These are phyloP conservation scores for Trapa incisa DNA, from an alignment of 345 rosid genomes.

Conservation along the genomic window DNA sequence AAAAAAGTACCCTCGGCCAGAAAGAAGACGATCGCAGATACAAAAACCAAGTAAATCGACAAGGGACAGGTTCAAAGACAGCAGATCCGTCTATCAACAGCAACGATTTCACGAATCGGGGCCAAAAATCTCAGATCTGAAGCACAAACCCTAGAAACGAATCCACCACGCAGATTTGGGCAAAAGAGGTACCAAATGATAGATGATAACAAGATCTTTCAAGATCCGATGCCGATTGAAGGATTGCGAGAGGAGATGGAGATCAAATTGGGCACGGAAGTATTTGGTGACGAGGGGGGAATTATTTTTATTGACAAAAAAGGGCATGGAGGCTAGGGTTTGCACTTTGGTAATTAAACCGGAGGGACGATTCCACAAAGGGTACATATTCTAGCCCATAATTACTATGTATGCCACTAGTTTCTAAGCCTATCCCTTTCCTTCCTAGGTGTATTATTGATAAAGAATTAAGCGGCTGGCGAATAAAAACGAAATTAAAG, in stretches of 20 bases:
- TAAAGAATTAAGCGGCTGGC: no score
- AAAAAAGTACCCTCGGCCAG: neutral
- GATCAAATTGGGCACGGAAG: constrained; percentile 11
- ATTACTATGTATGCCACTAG: constrained; percentile 7
- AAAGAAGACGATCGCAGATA: neutral
- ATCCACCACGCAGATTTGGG: neutral
- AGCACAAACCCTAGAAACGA: constrained; percentile 13
- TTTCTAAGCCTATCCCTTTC: neutral
- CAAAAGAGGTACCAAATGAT: constrained; percentile 11
- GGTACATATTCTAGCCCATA: constrained; percentile 13
- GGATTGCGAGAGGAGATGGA: constrained; percentile 4
- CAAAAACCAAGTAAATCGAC: constrained; percentile 2
- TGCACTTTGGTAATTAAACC: constrained; percentile 11
- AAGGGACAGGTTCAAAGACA: neutral
- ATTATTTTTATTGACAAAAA: constrained; percentile 14
- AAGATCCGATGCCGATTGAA: constrained; percentile 5
- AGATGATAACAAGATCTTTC: constrained; percentile 6
- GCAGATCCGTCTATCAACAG: neutral
- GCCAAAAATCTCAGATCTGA: constrained; percentile 6
- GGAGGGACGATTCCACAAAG: constrained; percentile 7
- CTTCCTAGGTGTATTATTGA: neutral
- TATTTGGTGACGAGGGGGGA: constrained; percentile 14
- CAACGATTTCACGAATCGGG: constrained; percentile 1
- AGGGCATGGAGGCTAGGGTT: constrained; percentile 17
- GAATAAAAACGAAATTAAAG: no score